phyloP scores from a whole-genome alignment of 352 stramenopile genomes.

The Poterioochromonas sp. region DNA sequence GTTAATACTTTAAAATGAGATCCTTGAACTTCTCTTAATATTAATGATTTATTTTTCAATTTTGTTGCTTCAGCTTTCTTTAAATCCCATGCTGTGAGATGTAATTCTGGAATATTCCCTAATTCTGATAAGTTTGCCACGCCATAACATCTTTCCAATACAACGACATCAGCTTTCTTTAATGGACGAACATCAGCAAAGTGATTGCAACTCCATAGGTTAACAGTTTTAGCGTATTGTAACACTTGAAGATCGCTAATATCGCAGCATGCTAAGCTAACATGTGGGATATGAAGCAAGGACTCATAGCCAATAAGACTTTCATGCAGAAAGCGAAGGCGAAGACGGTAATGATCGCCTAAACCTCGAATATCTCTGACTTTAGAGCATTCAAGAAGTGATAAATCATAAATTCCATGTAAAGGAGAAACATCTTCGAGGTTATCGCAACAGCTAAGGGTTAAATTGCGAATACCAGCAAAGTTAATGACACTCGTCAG shows the following conservation, averaged over 20 bases:
- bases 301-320: background rate
- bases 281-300: background rate
- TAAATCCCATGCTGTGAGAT: too few species aligned
- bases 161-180: background rate
- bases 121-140: background rate
- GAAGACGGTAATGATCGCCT: background rate
- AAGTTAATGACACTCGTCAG: background rate
- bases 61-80: too few species aligned
- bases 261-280: background rate
- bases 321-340: background rate
- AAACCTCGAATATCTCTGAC: background rate
- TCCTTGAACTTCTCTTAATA: too few species aligned
- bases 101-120: background rate
- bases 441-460: background rate
- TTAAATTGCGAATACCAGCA: background rate
- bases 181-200: background rate
- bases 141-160: background rate
- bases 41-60: too few species aligned
- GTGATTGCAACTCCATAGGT: background rate
- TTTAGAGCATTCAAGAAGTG: background rate
- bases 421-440: background rate
- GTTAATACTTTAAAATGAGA: too few species aligned
- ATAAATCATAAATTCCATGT: conserved; percentile 10
- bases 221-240: background rate
- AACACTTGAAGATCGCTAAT: background rate